Conservation (phyloP, 2,329 filamentous ascomycete species). For the Pseudocercospora eumusae region DNA sequence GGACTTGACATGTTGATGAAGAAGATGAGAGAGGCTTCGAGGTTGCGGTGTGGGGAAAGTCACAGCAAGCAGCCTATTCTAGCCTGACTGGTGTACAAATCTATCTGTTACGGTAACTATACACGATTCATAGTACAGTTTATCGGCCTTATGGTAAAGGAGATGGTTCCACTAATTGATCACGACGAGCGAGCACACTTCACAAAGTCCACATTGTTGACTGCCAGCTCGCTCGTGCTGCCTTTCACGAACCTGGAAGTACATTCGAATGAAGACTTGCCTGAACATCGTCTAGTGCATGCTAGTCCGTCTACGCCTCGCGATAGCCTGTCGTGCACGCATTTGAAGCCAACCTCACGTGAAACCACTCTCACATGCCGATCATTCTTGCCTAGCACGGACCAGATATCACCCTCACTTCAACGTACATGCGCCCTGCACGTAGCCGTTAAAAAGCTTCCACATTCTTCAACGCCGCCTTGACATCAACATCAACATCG, state of each 20-base stretch:
- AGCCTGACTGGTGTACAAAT: neutral
- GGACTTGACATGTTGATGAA: conserved; percentile 6
- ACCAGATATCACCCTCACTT: neutral
- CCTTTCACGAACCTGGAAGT: neutral
- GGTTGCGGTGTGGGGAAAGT: neutral
- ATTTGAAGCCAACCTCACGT: neutral
- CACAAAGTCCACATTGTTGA: neutral
- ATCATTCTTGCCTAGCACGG: neutral
- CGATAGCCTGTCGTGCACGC: neutral
- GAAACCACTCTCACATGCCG: neutral
- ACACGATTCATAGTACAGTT: neutral
- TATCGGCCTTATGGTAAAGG: too few relatives aligned
- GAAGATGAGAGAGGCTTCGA: neutral
- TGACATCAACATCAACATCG: neutral
- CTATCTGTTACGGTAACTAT: neutral
- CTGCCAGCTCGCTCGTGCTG: neutral
- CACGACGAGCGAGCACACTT: neutral
- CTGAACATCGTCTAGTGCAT: neutral
- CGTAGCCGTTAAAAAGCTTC: neutral
- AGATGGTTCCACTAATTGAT: neutral
- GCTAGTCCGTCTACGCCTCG: neutral
- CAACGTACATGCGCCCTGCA: neutral
- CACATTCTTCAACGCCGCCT: neutral
- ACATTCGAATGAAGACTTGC: neutral
- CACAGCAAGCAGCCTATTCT: neutral